These are phyloP conservation scores for Bipolaris oryzae DNA, from an alignment of 2,329 filamentous ascomycete species.

Conservation along the genomic window DNA sequence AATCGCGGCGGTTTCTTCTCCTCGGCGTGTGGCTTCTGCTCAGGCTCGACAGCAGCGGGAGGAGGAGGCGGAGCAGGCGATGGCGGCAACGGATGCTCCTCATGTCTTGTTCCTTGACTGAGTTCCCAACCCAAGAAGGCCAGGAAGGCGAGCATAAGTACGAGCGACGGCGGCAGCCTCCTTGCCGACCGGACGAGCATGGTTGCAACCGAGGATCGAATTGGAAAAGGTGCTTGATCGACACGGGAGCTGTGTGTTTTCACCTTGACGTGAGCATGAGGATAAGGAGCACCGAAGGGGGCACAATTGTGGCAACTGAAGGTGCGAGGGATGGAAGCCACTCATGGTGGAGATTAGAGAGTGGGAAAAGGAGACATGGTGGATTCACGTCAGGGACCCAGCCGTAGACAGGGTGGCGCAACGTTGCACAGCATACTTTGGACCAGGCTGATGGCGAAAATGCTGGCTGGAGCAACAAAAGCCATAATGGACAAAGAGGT, in stretches of 20 bases:
- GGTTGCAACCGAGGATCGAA: slow-evolving; percentile 1
- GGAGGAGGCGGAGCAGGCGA: slow-evolving; percentile 6
- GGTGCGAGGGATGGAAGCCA: slow-evolving; percentile 23
- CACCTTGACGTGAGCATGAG: slow-evolving; percentile 9
- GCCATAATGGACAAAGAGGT: background rate
- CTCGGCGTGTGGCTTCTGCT: slow-evolving; percentile 3
- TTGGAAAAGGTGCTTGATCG: background rate
- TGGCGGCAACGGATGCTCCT: slow-evolving; percentile 18
- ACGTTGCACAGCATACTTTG: background rate
- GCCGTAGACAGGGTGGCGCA: background rate
- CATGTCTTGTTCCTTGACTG: slow-evolving; percentile 27
- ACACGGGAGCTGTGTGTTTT: background rate
- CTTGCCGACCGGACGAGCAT: slow-evolving; percentile 40
- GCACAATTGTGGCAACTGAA: slow-evolving; percentile 22
- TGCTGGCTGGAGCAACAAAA: background rate
- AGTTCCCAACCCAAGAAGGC: slow-evolving; percentile 42
- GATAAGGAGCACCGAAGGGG: slow-evolving; percentile 3
- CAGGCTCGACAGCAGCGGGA: slow-evolving; percentile 1
- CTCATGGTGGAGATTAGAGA: slow-evolving; percentile 25
- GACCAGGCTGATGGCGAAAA: background rate
- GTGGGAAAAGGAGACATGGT: slow-evolving; percentile 17
- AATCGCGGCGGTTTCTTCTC: slow-evolving; percentile 32
- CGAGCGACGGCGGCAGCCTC: slow-evolving; percentile 27
- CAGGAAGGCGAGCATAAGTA: slow-evolving; percentile 37
- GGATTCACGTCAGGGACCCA: slow-evolving; percentile 9